Evolutionary conservation across 768 basidiomycete genomes (phyloP), one percentile per base, ranked within the genome.

Genomic region (Phylloporus arenicola): DNA sequence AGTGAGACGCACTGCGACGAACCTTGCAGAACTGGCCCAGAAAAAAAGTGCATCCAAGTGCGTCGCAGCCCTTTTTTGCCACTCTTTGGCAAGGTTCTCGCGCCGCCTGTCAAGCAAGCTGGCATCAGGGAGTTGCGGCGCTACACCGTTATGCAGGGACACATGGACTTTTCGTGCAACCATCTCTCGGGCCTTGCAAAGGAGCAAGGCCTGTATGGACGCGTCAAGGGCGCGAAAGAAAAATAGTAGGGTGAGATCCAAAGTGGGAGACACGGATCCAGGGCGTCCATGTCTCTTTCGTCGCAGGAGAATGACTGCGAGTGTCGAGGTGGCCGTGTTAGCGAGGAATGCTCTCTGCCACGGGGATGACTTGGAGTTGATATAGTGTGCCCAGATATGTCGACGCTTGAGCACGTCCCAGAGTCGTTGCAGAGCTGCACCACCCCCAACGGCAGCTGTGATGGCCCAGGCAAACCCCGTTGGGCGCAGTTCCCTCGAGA

Each of bases 11-110:
- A 45, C 17, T 3, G 12, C 39, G 33, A 65, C 73, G 27, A 52
- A 88, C 88, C 88, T 81, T 29, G 86, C 83, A 52, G 85, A 86
- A 57, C 81, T 81, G 13, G 77, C 79, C 87, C 87, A 90, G 58
- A 91, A 90, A 12, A 86, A 68, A 11, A 88, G 58, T 0, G 83
- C 81, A 60, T 90, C 88, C 19, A 88, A 61, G 40, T 73, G 74
- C 0, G 73, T 76, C 1, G 77, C 71, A 53, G 77, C 48, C 22
- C 48, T 57, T 50, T 57, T 64, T 31, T 70, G 63, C 52, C 63
- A 67, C 40, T 62, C 58, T 55, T 64, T 64, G 47, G 57, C 52
- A 3, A 52, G 27, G 3, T 63, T 62, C 51, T 69, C 65, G 40
- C 64, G 34, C 22, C 24, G 50, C 25, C 46, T 40, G 16, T 55